Evolutionary conservation across 2,329 filamentous ascomycete species (phyloP).

Genomic region (Fusarium bulbicola): DNA sequence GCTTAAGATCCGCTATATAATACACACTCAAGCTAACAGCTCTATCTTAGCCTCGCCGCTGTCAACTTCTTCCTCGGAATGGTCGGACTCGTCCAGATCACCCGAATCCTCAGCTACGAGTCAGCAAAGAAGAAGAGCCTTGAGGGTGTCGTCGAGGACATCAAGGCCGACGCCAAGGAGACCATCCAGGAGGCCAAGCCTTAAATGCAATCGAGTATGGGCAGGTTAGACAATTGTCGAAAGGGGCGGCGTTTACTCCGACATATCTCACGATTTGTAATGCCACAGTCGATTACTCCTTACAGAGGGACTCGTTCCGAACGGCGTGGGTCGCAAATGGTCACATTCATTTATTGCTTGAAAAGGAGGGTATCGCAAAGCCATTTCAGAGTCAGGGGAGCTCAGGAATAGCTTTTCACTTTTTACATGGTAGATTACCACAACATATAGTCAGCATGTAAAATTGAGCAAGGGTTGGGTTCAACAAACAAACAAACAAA

Average conservation of each 20-base stretch:
- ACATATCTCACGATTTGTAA: conserved; percentile 16
- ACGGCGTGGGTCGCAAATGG: neutral
- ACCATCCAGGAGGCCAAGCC: conserved; percentile 40
- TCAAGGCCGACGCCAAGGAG: conserved; percentile 53
- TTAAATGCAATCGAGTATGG: conserved; percentile 9
- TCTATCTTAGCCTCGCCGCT: conserved; percentile 75
- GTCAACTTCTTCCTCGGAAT: conserved; percentile 98
- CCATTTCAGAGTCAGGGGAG: neutral
- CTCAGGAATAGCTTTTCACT: conserved; percentile 12
- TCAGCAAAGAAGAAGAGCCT: conserved; percentile 64
- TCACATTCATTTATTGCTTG: conserved; percentile 2
- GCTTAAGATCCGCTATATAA: conserved; percentile 43
- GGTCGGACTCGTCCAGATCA: conserved; percentile 84
- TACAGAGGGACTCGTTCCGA: neutral
- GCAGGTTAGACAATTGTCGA: neutral
- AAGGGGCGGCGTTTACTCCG: neutral
- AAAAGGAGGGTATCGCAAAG: conserved; percentile 1
- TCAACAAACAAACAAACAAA: conserved; percentile 22
- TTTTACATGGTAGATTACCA: conserved; percentile 7
- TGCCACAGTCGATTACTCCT: neutral
- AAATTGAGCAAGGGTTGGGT: neutral
- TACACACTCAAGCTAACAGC: neutral
- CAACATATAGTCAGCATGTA: neutral
- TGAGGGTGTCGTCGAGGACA: conserved; percentile 49
- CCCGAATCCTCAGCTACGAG: conserved; percentile 77